Base-by-base conservation (phyloP, 148 eudicot genomes). In the Dysphania ambrosioides region DNA sequence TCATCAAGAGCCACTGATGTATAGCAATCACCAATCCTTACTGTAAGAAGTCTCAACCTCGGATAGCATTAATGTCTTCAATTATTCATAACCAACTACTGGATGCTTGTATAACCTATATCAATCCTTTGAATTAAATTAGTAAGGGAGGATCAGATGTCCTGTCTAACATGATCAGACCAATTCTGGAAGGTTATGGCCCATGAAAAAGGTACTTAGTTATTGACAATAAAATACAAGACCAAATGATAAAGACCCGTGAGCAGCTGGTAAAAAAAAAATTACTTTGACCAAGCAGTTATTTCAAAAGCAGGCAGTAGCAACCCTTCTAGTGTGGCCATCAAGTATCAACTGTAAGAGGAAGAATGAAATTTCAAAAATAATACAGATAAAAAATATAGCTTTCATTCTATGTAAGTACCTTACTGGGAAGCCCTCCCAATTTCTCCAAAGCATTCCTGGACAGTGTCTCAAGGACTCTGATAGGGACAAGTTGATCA, bases 351-450 rank as follows among this genome's bases (percentile, higher is more conserved):
- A 8, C 63, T 18, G 26, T 27, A 26, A 58, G 1, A 58, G 30
- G 30, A 12, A 58, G 4, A 3, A 58, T 58, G 63, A 6, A 58
- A 58, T 47, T 11, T 47, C 4, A 58, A 26, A 26, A 58, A 26
- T 5, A 58, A 13, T 51, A 11, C 42, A 38, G 42, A 38, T 38
- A 3, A 8, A 7, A 53, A 53, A 4, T 18, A 21, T 11, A 36
- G 78, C 6, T 31, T 18, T 49, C 34, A 27, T n/a, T 30, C 11
- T 34, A 16, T 47, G 4, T 27, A 57, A 70, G 16, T 81, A 89
- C 96, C 90, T 90, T 81, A 80, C 77, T 82, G 18, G 92, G 96
- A 40, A 90, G 92, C 71, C 96, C 96, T 27, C 89, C 88, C 53
- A 79, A 79, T 77, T 79, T 76, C 60, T 72, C 73, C 60, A 90